Evolutionary conservation across 352 stramenopile genomes (phyloP).

Genomic region (Thraustotheca clavata): DNA sequence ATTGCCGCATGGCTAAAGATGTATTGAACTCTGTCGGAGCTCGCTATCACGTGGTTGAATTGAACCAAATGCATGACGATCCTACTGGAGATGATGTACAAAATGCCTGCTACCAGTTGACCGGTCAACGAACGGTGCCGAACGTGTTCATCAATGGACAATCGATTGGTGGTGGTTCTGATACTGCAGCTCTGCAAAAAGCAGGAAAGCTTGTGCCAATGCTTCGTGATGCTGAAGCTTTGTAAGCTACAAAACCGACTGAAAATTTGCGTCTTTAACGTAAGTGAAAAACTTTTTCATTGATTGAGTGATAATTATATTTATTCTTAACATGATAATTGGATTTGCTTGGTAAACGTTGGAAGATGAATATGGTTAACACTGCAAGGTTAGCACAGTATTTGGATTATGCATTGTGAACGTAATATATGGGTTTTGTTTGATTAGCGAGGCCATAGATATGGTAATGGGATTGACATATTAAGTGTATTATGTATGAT

Average conservation of each 20-base stretch:
- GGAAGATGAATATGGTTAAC: no score
- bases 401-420: no score
- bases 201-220: conserved; percentile 42
- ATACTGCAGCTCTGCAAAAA: conserved; percentile 45
- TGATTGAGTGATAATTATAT: no score
- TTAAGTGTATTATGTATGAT: neutral
- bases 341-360: no score
- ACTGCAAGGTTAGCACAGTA: no score
- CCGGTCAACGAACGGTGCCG: conserved; percentile 54
- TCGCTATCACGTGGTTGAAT: conserved; percentile 55
- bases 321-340: no score
- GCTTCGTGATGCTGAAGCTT: neutral
- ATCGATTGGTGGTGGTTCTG: conserved; percentile 78
- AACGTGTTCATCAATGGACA: conserved; percentile 88
- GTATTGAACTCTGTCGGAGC: conserved; percentile 55
- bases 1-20: conserved; percentile 87
- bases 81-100: conserved; percentile 83
- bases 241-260: neutral
- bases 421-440: no score
- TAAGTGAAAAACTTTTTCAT: no score
- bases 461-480: no score
- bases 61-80: conserved; percentile 41
- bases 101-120: conserved; percentile 30
- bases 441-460: no score
- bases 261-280: no score